phyloP scores from a whole-genome alignment of 306 rosid genomes.

The Dryas alaskensis region DNA sequence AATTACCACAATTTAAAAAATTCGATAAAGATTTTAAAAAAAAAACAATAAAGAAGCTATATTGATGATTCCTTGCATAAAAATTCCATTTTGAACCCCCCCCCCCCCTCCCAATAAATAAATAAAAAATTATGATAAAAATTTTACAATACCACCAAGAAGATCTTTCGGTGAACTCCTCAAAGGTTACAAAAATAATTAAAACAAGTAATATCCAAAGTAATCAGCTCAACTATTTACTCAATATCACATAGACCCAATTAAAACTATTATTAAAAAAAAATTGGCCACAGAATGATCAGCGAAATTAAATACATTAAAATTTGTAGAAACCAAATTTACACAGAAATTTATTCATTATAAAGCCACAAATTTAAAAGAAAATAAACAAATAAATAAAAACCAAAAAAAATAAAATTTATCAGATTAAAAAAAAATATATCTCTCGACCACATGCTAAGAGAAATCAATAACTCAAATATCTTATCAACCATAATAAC shows the following conservation, averaged over 20 bases:
- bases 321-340: neutral
- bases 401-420: neutral
- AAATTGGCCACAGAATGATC: neutral
- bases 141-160: neutral
- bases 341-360: neutral
- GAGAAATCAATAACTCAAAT: neutral
- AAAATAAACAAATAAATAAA: neutral
- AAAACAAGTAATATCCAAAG: neutral
- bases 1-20: neutral
- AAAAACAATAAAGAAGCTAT: neutral
- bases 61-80: neutral
- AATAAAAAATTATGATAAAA: neutral
- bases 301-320: neutral
- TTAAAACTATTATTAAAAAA: neutral
- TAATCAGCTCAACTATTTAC: neutral
- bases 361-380: neutral
- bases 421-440: neutral
- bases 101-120: neutral
- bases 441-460: neutral
- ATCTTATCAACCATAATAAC: neutral
- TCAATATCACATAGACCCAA: neutral
- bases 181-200: neutral
- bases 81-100: neutral
- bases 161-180: neutral
- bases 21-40: neutral